A percentile compares a stretch with the other conserved stretches of the same genome.
phyloP scores from a whole-genome alignment of 2,329 filamentous ascomycete genomes.

The Curvularia eragrostidis region DNA sequence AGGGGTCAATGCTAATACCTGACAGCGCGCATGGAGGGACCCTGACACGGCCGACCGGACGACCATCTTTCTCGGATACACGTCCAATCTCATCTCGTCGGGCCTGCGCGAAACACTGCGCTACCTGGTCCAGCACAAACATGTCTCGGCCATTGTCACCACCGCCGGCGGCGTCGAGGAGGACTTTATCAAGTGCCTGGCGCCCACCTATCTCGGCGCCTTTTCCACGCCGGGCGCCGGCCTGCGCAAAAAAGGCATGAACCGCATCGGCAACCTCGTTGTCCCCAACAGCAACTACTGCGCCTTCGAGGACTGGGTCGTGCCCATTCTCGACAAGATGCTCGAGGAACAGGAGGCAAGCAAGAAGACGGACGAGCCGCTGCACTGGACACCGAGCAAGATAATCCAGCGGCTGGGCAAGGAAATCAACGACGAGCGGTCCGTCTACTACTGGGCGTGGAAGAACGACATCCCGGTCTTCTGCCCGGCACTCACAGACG shows the following conservation, averaged over 20 bases:
- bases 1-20: constrained; percentile 33
- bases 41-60: constrained; percentile 79
- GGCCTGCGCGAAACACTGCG: constrained; percentile 89
- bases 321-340: constrained; percentile 95
- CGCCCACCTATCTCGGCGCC: constrained; percentile 87
- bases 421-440: constrained; percentile 91
- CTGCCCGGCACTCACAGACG: constrained; percentile 94
- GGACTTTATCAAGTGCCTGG: constrained; percentile 98
- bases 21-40: constrained; percentile 78
- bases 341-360: constrained; percentile 88
- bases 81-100: constrained; percentile 96
- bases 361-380: constrained; percentile 68
- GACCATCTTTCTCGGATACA: constrained; percentile 97
- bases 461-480: constrained; percentile 98
- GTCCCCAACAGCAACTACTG: constrained; percentile 99
- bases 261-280: constrained; percentile 93
- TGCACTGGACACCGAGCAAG: constrained; percentile 93
- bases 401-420: constrained; percentile 88
- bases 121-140: constrained; percentile 90
- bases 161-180: constrained; percentile 96
- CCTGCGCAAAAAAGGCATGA: constrained; percentile 84
- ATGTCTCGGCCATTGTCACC: constrained; percentile 92
- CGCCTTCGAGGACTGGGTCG: constrained; percentile 95
- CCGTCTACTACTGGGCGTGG: constrained; percentile 96
- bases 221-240: constrained; percentile 79